These are phyloP conservation scores for Luzula sylvatica DNA, from an alignment of 176 grass and related monocot species.

Conservation along the genomic window DNA sequence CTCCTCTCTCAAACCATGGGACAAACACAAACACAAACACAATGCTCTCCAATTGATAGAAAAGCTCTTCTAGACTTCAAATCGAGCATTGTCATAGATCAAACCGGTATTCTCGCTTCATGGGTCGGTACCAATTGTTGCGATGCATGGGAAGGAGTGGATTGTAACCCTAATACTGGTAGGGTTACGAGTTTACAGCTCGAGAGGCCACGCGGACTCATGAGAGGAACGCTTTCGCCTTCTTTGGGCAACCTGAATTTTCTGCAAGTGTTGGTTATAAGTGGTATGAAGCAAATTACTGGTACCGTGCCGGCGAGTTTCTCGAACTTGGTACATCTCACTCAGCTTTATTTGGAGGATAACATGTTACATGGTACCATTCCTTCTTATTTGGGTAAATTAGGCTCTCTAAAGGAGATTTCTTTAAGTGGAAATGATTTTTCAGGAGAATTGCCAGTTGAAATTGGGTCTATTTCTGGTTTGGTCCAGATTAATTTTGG, in stretches of 20 bases:
- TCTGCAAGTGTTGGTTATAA: slow-evolving; percentile 45
- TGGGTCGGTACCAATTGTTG: slow-evolving; percentile 61
- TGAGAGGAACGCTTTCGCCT: slow-evolving; percentile 47
- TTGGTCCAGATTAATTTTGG: slow-evolving; percentile 68
- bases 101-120: slow-evolving; percentile 51
- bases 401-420: slow-evolving; percentile 34
- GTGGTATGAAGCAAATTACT: slow-evolving; percentile 34
- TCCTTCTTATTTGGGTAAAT: slow-evolving; percentile 28
- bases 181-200: slow-evolving; percentile 50
- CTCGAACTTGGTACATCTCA: slow-evolving; percentile 40
- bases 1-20: background rate
- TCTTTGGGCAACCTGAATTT: slow-evolving; percentile 45
- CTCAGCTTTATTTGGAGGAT: slow-evolving; percentile 64
- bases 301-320: slow-evolving; percentile 45
- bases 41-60: slow-evolving; percentile 34
- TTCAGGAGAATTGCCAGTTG: slow-evolving; percentile 36
- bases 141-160: slow-evolving; percentile 54
- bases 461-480: slow-evolving; percentile 28
- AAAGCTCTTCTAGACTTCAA: slow-evolving; percentile 55
- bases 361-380: slow-evolving; percentile 41
- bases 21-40: slow-evolving; percentile 8
- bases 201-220: slow-evolving; percentile 36
- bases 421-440: slow-evolving; percentile 54
- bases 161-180: slow-evolving; percentile 46
- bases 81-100: slow-evolving; percentile 37